Evolutionary conservation across 2,329 filamentous ascomycete species (phyloP).

Genomic region (Aureobasidium sp.): DNA sequence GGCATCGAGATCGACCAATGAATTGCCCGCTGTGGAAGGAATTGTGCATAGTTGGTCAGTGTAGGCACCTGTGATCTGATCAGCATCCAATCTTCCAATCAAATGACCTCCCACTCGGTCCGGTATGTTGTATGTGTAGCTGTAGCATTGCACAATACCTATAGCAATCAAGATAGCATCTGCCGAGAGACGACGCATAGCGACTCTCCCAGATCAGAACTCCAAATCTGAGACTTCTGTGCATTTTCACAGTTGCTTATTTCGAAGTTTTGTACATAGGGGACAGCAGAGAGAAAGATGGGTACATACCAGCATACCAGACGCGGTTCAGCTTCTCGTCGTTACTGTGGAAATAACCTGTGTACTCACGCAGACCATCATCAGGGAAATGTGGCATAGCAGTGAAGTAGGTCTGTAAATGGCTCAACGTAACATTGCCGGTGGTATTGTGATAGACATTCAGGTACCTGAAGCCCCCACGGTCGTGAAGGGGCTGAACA

Average conservation of each 20-base stretch:
- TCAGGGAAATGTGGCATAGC: conserved; percentile 38
- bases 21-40: conserved; percentile 26
- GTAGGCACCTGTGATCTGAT: not conserved
- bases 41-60: conserved; percentile 16
- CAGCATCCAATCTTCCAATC: not conserved
- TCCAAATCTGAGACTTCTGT: not conserved
- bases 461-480: conserved; percentile 43
- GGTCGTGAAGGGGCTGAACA: conserved; percentile 34
- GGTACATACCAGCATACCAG: conserved; percentile 35
- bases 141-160: not conserved
- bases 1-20: conserved; percentile 28
- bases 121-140: not conserved
- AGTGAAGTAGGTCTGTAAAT: conserved; percentile 38
- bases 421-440: conserved; percentile 32
- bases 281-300: not conserved
- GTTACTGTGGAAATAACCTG: conserved; percentile 37
- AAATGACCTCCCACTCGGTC: not conserved
- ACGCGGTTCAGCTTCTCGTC: conserved; percentile 39
- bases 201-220: not conserved
- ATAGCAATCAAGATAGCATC: not conserved
- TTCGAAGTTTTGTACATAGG: too few species aligned
- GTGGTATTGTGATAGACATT: conserved; percentile 39
- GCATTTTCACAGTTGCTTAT: not conserved
- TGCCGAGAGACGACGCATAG: not conserved
- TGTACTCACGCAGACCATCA: conserved; percentile 20